Percentiles rank a stretch among this genome's conserved stretches.
Conservation (phyloP, 2,329 filamentous ascomycete genomes). For the Xylaria multiplex region DNA sequence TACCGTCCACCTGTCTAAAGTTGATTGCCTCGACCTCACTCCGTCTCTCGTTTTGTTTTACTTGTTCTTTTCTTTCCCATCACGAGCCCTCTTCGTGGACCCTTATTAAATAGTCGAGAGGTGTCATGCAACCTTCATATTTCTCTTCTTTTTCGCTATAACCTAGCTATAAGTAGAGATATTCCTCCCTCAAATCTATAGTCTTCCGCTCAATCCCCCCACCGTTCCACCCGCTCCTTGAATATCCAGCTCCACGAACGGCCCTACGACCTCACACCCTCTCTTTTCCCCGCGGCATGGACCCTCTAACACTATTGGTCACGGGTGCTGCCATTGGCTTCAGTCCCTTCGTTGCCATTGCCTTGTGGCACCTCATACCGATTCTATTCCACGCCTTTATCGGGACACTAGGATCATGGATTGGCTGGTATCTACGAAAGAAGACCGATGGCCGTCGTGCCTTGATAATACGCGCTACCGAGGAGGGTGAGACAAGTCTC, state of each 20-base stretch:
- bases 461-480: constrained; percentile 64
- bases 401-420: constrained; percentile 52
- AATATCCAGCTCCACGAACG: background rate
- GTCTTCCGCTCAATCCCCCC: background rate
- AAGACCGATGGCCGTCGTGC: constrained; percentile 71
- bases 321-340: constrained; percentile 45
- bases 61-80: background rate
- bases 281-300: constrained; percentile 41
- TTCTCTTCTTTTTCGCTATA: background rate
- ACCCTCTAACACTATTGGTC: constrained; percentile 40
- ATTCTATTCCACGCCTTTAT: constrained; percentile 53
- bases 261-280: constrained; percentile 11
- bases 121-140: constrained; percentile 1
- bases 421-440: constrained; percentile 71
- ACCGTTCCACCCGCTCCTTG: background rate
- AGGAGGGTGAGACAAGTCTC: constrained; percentile 54
- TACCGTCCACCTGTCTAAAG: background rate
- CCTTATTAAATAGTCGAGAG: constrained; percentile 6
- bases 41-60: constrained; percentile 1
- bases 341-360: constrained; percentile 45
- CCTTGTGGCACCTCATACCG: constrained; percentile 48
- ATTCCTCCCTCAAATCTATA: constrained; percentile 20
- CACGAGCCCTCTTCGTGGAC: background rate
- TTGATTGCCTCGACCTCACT: constrained; percentile 13
- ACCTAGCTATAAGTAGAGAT: constrained; percentile 3